These are phyloP conservation scores for Zygoascus hellenicus DNA, from an alignment of 1,139 yeast species.

Conservation along the genomic window DNA sequence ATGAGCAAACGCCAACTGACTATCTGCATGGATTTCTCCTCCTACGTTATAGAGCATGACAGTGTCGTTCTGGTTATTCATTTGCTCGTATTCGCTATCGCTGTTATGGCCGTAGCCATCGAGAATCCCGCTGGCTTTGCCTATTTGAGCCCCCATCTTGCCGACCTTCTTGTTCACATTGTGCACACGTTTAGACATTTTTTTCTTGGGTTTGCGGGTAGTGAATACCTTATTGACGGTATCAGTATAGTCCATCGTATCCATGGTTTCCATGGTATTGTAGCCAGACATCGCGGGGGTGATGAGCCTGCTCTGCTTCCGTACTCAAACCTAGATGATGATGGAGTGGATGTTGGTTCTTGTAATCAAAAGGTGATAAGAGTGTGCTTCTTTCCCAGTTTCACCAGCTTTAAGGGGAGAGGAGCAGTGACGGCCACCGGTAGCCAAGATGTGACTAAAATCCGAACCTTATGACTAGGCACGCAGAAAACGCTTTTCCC, in stretches of 20 bases:
- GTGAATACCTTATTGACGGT: conserved; percentile 17
- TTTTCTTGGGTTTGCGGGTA: conserved; percentile 20
- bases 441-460: no score
- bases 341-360: no score
- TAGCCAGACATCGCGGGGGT: background rate
- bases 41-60: conserved; percentile 20
- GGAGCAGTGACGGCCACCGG: no score
- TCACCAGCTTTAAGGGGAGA: no score
- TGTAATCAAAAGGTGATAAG: no score
- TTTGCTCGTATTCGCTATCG: conserved; percentile 14
- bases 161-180: conserved; percentile 23
- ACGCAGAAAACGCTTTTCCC: no score
- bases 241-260: conserved; percentile 9
- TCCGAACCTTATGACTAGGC: no score
- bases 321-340: no score
- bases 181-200: conserved; percentile 22
- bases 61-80: background rate
- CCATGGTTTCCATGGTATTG: background rate
- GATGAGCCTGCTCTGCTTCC: no score
- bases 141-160: conserved; percentile 19
- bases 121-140: conserved; percentile 23
- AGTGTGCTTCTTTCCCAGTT: no score
- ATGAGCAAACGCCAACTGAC: conserved; percentile 9
- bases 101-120: conserved; percentile 19
- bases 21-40: conserved; percentile 21